Evolutionary conservation across 1,284 basidiomycete species (phyloP).

Genomic region (Trichosporon coremiiforme): DNA sequence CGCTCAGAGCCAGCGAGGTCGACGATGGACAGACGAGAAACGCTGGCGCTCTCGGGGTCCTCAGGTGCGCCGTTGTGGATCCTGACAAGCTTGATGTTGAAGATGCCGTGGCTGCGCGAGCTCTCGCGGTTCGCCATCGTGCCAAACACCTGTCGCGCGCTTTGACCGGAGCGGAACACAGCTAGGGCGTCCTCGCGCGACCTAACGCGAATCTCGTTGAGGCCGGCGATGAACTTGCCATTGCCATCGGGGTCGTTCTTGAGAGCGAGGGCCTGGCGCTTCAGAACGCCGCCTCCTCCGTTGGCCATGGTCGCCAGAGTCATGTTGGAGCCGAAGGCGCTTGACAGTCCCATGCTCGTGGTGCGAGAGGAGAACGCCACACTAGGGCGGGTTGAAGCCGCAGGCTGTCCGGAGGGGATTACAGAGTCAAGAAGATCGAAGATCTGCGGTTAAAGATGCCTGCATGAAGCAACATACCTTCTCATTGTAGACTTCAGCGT

Average conservation of each 20-base stretch:
- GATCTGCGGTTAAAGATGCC: slow-evolving; percentile 46
- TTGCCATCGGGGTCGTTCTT: slow-evolving; percentile 67
- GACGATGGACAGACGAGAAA: slow-evolving; percentile 85
- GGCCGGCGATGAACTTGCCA: slow-evolving; percentile 85
- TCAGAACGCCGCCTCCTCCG: slow-evolving; percentile 60
- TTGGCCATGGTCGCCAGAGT: slow-evolving; percentile 53
- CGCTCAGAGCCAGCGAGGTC: slow-evolving; percentile 97
- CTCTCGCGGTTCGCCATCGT: slow-evolving; percentile 92
- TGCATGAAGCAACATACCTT: slow-evolving; percentile 66
- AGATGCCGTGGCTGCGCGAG: slow-evolving; percentile 88
- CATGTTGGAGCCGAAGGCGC: slow-evolving; percentile 47
- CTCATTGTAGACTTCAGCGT: slow-evolving; percentile 99
- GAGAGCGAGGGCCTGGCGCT: slow-evolving; percentile 78
- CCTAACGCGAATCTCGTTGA: slow-evolving; percentile 80
- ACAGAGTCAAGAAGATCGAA: slow-evolving; percentile 59
- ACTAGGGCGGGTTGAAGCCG: slow-evolving; percentile 25
- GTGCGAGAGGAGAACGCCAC: slow-evolving; percentile 30
- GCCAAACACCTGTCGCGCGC: slow-evolving; percentile 91
- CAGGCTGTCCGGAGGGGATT: slow-evolving; percentile 33
- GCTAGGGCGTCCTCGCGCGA: slow-evolving; percentile 65
- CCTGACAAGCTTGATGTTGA: slow-evolving; percentile 88
- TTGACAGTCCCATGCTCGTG: slow-evolving; percentile 35
- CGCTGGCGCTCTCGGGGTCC: slow-evolving; percentile 74
- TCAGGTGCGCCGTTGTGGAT: slow-evolving; percentile 77
- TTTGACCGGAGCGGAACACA: slow-evolving; percentile 70